Base-by-base conservation (phyloP, 768 basidiomycete species). In the Mycena venus region DNA sequence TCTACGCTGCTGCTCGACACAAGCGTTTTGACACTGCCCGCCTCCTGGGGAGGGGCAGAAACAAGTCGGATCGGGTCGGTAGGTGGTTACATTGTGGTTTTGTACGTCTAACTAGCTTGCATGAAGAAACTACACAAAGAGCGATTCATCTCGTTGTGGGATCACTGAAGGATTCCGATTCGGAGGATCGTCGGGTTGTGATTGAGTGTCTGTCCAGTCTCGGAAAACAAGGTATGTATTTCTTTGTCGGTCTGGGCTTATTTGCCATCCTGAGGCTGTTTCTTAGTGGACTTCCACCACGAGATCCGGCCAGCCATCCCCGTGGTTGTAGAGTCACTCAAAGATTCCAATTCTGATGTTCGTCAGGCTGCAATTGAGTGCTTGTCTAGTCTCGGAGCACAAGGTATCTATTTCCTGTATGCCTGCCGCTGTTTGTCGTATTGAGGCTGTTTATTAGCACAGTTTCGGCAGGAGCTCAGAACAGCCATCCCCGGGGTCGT, bases 81-180 rank as follows among this genome's bases (percentile, higher is more conserved):
- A 53, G 3, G 31, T 65, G 5, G 32, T 7, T 51, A 51, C n/a
- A 65, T 40, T 65, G 49, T 44, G 40, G 1, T 49, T 51, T n/a
- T 65, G 31, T 34, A 7, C 17, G 42, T 44, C 17, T 63, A 31
- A 14, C 21, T 47, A 32, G 11, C 8, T 25, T 34, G 36, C 49
- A 51, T 51, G 31, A 65, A 65, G 63, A 65, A 65, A 65, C 63
- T 14, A 53, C 6, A 27, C 21, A 51, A 53, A 34, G 31, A 51
- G 32, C 32, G 15, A 49, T 49, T 12, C 23, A 25, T 42, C 29
- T 29, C 42, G 44, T 32, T 17, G 29, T 29, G 42, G n/a, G 31
- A 34, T 47, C 19, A 19, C 4, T 32, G 29, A 49, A 31, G 44
- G 27, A 64, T 29, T 36, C n/a, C n/a, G n/a, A n/a, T n/a, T n/a